phyloP scores from a whole-genome alignment of 768 basidiomycete genomes.

The Mycena amicta region DNA sequence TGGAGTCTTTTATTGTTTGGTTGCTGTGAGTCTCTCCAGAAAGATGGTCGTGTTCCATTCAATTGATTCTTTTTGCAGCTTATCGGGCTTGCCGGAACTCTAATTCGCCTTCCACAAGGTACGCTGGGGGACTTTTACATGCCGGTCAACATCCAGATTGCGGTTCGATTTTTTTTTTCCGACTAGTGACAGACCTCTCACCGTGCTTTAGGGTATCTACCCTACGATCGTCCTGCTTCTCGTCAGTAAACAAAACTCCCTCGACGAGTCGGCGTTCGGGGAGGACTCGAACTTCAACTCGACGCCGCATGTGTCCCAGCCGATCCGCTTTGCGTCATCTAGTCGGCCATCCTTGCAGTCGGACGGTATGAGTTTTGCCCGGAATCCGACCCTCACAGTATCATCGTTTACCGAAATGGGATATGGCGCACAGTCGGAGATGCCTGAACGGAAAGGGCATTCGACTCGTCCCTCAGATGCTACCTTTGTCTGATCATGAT shows the following conservation, averaged over 20 bases:
- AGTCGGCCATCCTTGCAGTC: background rate
- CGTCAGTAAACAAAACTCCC: constrained; percentile 15
- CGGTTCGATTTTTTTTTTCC: constrained; percentile 1
- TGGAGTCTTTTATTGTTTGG: constrained; percentile 12
- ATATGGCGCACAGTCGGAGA: too few relatives aligned
- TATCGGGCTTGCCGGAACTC: background rate
- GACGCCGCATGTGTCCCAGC: background rate
- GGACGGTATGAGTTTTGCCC: background rate
- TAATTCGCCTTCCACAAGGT: constrained; percentile 14
- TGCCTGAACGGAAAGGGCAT: too few relatives aligned
- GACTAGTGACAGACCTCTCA: background rate
- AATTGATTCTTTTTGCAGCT: background rate
- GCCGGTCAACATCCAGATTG: constrained; percentile 10
- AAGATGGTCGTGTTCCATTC: background rate
- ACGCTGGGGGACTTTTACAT: constrained; percentile 12
- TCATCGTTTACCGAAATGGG: too few relatives aligned
- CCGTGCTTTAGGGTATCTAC: constrained; percentile 11
- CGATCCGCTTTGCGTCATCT: background rate
- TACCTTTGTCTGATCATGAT: too few relatives aligned
- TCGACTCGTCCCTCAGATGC: too few relatives aligned
- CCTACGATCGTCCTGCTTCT: constrained; percentile 17
- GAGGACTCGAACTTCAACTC: background rate
- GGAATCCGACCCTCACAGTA: too few relatives aligned
- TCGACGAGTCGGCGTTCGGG: constrained; percentile 12
- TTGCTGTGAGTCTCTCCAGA: constrained; percentile 1